phyloP scores from a whole-genome alignment of 2,329 filamentous ascomycete genomes.

The Bertia moriformis region DNA sequence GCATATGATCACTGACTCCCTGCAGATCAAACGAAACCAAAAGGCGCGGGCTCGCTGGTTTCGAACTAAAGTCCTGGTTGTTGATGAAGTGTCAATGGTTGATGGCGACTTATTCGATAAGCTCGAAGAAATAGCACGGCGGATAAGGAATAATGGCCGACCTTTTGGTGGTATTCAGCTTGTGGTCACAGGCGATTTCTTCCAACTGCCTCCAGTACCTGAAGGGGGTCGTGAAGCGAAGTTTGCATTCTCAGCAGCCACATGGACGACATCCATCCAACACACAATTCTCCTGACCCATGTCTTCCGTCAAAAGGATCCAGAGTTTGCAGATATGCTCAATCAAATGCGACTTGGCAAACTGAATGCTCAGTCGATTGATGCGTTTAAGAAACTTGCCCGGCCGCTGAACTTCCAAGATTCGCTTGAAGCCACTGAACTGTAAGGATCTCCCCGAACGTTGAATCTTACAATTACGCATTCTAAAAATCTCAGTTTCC shows the following conservation, averaged over 20 bases:
- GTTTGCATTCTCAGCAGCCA: conserved; percentile 58
- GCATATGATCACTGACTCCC: background rate
- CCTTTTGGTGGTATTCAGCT: conserved; percentile 66
- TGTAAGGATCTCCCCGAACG: conserved; percentile 30
- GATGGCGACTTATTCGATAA: conserved; percentile 68
- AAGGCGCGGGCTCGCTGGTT: conserved; percentile 60
- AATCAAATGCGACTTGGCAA: conserved; percentile 64
- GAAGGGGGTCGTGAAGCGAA: conserved; percentile 41
- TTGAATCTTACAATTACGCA: too few species aligned
- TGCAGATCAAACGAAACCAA: conserved; percentile 52
- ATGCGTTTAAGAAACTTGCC: conserved; percentile 59
- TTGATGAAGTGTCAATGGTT: conserved; percentile 70
- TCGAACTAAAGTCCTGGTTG: conserved; percentile 53
- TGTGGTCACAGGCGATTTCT: conserved; percentile 65
- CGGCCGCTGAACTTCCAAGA: conserved; percentile 62
- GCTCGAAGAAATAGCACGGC: conserved; percentile 53
- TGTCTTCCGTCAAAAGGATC: conserved; percentile 64
- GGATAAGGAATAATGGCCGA: conserved; percentile 52
- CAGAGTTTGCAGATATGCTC: conserved; percentile 54
- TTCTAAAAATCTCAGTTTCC: conserved; percentile 43
- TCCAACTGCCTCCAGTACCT: conserved; percentile 63
- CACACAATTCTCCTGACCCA: conserved; percentile 62
- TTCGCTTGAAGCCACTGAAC: conserved; percentile 67
- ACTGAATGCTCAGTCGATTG: conserved; percentile 41
- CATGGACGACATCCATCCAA: conserved; percentile 60